Conservation (phyloP, 352 stramenopile species). For the Stephanocyclus meneghinianus region DNA sequence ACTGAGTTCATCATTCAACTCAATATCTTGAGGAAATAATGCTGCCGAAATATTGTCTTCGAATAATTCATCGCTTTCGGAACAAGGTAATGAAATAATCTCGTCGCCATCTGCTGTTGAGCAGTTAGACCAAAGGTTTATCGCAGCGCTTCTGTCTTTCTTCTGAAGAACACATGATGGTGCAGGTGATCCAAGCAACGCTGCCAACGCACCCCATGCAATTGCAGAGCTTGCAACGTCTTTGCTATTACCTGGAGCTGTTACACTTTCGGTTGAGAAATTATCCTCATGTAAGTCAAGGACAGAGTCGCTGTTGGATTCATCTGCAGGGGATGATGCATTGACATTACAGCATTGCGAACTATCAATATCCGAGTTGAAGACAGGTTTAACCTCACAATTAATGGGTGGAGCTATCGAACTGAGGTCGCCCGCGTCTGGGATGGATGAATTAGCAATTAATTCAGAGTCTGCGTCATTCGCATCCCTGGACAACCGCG, state of each 20-base stretch:
- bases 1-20: background rate
- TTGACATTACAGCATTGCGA: too few relatives aligned
- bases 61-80: background rate
- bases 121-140: background rate
- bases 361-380: too few relatives aligned
- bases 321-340: background rate
- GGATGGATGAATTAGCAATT: background rate
- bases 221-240: slow-evolving; percentile 1
- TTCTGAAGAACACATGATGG: slow-evolving; percentile 2
- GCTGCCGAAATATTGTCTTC: background rate
- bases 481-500: background rate
- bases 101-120: background rate
- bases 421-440: background rate
- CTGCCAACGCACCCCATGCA: slow-evolving; percentile 8
- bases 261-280: background rate
- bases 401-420: background rate
- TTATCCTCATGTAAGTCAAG: background rate
- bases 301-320: background rate
- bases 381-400: too few relatives aligned
- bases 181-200: slow-evolving; percentile 5
- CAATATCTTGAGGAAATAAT: background rate
- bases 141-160: background rate
- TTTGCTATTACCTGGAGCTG: background rate
- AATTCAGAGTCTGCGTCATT: slow-evolving; percentile 2
- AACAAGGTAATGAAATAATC: background rate